Evolutionary conservation across 1,139 yeast species (phyloP).

Genomic region (Candida dubliniensis): DNA sequence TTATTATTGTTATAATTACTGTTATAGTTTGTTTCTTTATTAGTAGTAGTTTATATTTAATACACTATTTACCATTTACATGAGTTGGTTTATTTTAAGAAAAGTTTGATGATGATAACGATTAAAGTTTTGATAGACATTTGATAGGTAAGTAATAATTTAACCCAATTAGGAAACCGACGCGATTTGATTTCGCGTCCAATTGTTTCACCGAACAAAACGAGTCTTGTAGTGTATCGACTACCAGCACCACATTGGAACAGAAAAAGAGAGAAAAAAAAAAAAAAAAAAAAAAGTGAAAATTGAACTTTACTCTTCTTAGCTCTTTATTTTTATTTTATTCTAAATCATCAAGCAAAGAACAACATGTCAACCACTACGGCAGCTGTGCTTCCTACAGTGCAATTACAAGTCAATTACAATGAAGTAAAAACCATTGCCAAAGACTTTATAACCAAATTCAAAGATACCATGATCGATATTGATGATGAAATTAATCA

Average conservation of each 20-base stretch:
- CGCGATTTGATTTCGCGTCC: constrained; percentile 2
- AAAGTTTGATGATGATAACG: too few species aligned
- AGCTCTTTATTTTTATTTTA: background rate
- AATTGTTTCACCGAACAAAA: background rate
- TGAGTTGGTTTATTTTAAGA: too few species aligned
- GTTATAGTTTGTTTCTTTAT: too few species aligned
- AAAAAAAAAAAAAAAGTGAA: background rate
- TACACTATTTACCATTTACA: too few species aligned
- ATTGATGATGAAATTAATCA: constrained; percentile 16
- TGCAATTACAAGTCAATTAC: constrained; percentile 65
- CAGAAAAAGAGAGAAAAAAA: background rate
- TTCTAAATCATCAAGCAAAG: constrained; percentile 4
- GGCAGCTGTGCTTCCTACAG: constrained; percentile 45
- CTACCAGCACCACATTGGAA: background rate
- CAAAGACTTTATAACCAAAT: constrained; percentile 60
- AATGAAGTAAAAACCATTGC: constrained; percentile 51
- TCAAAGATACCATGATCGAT: constrained; percentile 41
- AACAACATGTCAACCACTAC: constrained; percentile 31
- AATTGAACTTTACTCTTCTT: background rate
- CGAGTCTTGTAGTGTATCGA: background rate
- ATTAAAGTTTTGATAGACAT: too few species aligned
- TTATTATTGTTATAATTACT: too few species aligned
- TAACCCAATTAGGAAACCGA: constrained; percentile 11
- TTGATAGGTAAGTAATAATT: constrained; percentile 4
- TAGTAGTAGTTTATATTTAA: too few species aligned